phyloP scores from a whole-genome alignment of 139 green algal species.

The Ettlia oleoabundans region DNA sequence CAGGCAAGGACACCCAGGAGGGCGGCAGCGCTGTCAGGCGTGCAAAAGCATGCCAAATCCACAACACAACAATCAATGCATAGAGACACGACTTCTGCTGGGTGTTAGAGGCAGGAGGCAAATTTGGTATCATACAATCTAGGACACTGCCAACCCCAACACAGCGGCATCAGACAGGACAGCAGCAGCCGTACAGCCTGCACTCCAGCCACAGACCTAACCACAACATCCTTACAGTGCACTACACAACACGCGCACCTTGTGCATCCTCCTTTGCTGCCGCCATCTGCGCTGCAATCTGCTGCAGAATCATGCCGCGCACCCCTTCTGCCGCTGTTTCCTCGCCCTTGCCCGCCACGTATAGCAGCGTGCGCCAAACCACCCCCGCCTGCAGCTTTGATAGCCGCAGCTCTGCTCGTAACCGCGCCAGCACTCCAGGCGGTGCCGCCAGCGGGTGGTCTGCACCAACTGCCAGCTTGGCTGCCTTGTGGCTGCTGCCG shows the following conservation, averaged over 20 bases:
- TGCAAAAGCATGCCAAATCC: no score
- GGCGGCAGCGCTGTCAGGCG: neutral
- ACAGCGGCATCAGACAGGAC: no score
- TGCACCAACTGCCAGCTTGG: neutral
- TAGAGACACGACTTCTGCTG: no score
- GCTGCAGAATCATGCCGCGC: neutral
- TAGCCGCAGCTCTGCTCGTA: conserved; percentile 40
- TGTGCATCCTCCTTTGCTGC: conserved; percentile 25
- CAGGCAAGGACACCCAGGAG: neutral
- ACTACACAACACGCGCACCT: neutral
- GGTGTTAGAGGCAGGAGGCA: no score
- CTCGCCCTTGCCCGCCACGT: conserved; percentile 8
- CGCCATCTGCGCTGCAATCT: neutral
- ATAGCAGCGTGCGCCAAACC: conserved; percentile 12
- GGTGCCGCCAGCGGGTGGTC: conserved; percentile 32
- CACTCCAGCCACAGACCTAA: no score
- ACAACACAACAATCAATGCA: neutral
- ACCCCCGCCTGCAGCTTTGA: conserved; percentile 30
- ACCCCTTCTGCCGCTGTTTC: neutral
- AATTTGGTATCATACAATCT: no score
- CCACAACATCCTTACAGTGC: no score
- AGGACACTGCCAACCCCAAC: no score
- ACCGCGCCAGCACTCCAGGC: neutral
- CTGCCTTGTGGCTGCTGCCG: neutral
- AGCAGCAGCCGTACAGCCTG: no score